A percentile compares a stretch with the other conserved stretches of the same genome.
phyloP scores from a whole-genome alignment of 1,284 basidiomycete genomes.

The Ganoderma sp. region DNA sequence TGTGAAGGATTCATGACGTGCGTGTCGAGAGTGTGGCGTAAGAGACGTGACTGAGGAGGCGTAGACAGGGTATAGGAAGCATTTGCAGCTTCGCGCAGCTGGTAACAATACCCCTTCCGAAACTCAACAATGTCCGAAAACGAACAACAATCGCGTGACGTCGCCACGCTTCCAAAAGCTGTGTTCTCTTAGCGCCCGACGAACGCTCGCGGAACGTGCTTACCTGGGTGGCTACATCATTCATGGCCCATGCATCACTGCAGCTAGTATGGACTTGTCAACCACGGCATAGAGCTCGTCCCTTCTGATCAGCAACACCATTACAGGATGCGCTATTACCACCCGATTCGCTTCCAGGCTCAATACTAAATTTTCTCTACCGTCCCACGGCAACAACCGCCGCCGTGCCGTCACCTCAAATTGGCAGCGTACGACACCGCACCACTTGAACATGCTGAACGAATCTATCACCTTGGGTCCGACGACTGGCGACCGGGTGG shows the following conservation, averaged over 20 bases:
- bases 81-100: neutral
- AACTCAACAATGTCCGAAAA: neutral
- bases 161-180: neutral
- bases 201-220: neutral
- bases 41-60: neutral
- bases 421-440: neutral
- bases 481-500: neutral
- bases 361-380: too few relatives aligned
- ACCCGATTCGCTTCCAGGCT: too few relatives aligned
- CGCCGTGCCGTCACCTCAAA: too few relatives aligned
- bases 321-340: too few relatives aligned
- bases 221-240: too few relatives aligned
- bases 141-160: slow-evolving; percentile 6
- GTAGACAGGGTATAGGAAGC: neutral
- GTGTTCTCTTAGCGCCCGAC: neutral
- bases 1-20: slow-evolving; percentile 2
- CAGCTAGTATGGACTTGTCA: too few relatives aligned
- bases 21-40: neutral
- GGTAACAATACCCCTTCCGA: neutral
- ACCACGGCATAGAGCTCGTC: too few relatives aligned
- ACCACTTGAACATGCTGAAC: neutral
- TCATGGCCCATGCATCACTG: too few relatives aligned
- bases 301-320: too few relatives aligned
- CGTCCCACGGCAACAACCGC: too few relatives aligned
- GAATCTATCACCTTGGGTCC: neutral